Evolutionary conservation across 1,284 basidiomycete genomes (phyloP).

Genomic region (Boletus coffeatus): DNA sequence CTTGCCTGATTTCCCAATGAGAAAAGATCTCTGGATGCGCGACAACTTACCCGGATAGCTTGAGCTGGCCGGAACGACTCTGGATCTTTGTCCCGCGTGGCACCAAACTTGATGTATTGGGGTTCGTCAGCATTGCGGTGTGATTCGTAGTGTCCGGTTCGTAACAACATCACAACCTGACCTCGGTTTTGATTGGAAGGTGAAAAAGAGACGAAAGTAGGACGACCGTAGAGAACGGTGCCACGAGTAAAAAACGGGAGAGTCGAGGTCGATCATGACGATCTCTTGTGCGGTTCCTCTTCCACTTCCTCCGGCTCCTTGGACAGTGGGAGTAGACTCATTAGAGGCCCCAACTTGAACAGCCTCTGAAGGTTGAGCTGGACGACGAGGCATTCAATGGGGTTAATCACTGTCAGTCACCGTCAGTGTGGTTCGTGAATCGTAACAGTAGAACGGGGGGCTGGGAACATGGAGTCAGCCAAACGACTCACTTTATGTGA

Average conservation of each 20-base stretch:
- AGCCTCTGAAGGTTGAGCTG: too few species aligned
- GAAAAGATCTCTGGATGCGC: neutral
- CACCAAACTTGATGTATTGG: slow-evolving; percentile 44
- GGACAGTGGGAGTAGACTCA: too few species aligned
- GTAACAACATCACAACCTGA: slow-evolving; percentile 17
- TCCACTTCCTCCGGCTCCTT: too few species aligned
- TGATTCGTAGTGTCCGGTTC: slow-evolving; percentile 7
- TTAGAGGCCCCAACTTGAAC: too few species aligned
- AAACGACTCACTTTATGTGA: too few species aligned
- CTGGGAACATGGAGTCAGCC: too few species aligned
- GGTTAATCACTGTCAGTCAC: too few species aligned
- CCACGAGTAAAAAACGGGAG: slow-evolving; percentile 19
- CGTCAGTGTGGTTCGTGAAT: too few species aligned
- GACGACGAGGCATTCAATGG: too few species aligned
- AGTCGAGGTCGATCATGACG: slow-evolving; percentile 8
- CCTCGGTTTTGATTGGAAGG: slow-evolving; percentile 15
- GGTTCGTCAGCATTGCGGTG: slow-evolving; percentile 26
- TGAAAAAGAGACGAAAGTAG: slow-evolving; percentile 16
- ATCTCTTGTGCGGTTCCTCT: too few species aligned
- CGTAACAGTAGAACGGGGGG: too few species aligned
- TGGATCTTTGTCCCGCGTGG: slow-evolving; percentile 37
- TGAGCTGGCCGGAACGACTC: slow-evolving; percentile 38
- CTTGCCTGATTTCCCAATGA: slow-evolving; percentile 21
- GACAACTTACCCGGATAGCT: slow-evolving; percentile 35
- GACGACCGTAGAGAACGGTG: slow-evolving; percentile 16